phyloP scores from a whole-genome alignment of 2,329 filamentous ascomycete species.

The Sclerotiophoma versabilis region DNA sequence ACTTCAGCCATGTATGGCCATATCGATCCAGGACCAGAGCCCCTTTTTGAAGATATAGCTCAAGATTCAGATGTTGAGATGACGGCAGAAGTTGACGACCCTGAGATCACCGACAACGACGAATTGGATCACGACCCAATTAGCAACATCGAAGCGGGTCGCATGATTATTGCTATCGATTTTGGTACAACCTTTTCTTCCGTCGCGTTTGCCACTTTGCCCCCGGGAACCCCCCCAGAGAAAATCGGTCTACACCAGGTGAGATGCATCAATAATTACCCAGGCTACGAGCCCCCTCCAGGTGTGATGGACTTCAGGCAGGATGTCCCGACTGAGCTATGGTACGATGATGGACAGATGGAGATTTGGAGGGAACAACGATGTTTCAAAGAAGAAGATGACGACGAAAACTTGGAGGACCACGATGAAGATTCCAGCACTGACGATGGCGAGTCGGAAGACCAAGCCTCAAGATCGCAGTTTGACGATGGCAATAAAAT shows the following conservation, averaged over 20 bases:
- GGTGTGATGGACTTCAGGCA: neutral
- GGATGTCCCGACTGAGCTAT: neutral
- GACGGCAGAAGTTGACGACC: too few species aligned
- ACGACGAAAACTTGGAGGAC: neutral
- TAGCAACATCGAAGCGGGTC: too few species aligned
- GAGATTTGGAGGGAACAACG: neutral
- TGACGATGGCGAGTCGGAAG: neutral
- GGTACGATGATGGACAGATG: neutral
- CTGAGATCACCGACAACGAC: too few species aligned
- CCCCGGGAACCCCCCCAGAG: neutral
- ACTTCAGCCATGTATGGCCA: too few species aligned
- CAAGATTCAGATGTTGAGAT: too few species aligned
- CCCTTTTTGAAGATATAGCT: too few species aligned
- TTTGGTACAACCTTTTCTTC: neutral
- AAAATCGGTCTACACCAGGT: neutral
- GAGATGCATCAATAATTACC: neutral
- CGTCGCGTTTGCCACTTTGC: neutral
- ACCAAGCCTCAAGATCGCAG: neutral
- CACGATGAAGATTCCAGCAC: neutral
- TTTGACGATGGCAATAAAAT: neutral
- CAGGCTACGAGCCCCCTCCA: neutral
- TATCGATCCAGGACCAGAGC: too few species aligned
- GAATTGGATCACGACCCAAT: too few species aligned
- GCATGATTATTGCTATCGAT: neutral
- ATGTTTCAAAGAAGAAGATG: too few species aligned